Evolutionary conservation across 2,329 filamentous ascomycete genomes (phyloP).

Genomic region (Neurospora crassa): DNA sequence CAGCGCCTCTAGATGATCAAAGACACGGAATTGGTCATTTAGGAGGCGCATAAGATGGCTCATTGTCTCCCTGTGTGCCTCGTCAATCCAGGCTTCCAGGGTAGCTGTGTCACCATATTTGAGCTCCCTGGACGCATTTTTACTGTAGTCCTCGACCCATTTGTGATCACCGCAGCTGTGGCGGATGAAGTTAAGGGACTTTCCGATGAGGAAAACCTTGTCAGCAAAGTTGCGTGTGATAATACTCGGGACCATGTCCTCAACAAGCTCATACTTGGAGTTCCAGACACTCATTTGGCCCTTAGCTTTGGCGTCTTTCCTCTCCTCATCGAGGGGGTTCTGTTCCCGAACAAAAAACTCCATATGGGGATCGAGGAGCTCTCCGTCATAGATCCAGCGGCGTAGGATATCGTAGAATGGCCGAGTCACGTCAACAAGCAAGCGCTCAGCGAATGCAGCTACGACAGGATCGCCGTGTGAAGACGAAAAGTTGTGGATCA

Average conservation of each 20-base stretch:
- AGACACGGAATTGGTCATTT: conserved; percentile 89
- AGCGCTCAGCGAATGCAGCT: conserved; percentile 79
- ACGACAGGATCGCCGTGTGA: conserved; percentile 95
- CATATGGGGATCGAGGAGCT: conserved; percentile 87
- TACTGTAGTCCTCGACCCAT: conserved; percentile 95
- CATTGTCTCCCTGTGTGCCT: conserved; percentile 98
- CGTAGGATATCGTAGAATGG: conserved; percentile 96
- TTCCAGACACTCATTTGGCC: conserved; percentile 92
- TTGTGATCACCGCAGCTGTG: conserved; percentile 88
- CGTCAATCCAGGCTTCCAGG: conserved; percentile 86
- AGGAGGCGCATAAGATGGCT: conserved; percentile 86
- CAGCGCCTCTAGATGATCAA: conserved; percentile 81
- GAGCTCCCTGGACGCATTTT: conserved; percentile 82
- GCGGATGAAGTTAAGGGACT: conserved; percentile 95
- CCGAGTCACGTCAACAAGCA: conserved; percentile 76
- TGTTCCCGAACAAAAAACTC: conserved; percentile 95
- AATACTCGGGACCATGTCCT: conserved; percentile 84
- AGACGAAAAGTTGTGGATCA: conserved; percentile 88
- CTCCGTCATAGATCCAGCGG: conserved; percentile 97
- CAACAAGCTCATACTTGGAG: conserved; percentile 84
- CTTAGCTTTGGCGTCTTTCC: conserved; percentile 39
- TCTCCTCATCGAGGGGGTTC: conserved; percentile 39
- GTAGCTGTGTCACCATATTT: conserved; percentile 88
- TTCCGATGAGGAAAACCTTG: conserved; percentile 94
- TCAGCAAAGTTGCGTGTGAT: conserved; percentile 89